Evolutionary conservation across 768 basidiomycete species (phyloP).

Genomic region (Boletellus sp.): DNA sequence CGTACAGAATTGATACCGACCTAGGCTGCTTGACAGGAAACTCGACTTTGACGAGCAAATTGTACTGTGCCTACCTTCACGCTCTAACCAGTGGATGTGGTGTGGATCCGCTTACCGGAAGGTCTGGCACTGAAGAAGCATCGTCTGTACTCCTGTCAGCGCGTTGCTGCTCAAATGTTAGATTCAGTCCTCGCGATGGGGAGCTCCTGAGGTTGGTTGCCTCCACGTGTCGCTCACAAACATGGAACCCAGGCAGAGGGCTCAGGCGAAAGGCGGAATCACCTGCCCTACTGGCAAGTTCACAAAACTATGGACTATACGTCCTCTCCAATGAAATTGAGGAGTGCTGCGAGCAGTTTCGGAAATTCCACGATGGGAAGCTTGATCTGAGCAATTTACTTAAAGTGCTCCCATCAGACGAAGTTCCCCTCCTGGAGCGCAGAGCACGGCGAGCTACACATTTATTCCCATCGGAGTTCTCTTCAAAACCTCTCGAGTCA

Average conservation of each 20-base stretch:
- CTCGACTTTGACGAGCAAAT: conserved; percentile 17
- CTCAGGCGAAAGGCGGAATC: conserved; percentile 37
- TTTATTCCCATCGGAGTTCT: background rate
- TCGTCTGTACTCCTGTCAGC: conserved; percentile 37
- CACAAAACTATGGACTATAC: conserved; percentile 32
- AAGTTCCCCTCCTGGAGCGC: conserved; percentile 10
- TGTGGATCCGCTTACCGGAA: conserved; percentile 40
- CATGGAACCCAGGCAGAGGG: conserved; percentile 34
- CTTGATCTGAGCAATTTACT: background rate
- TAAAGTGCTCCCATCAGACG: conserved; percentile 1
- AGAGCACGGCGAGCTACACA: conserved; percentile 3
- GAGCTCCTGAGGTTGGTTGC: conserved; percentile 32
- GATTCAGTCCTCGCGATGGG: conserved; percentile 24
- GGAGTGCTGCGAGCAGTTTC: conserved; percentile 15
- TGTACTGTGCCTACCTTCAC: conserved; percentile 43
- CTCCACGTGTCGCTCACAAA: conserved; percentile 30
- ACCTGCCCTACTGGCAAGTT: conserved; percentile 15
- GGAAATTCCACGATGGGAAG: conserved; percentile 2
- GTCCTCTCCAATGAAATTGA: conserved; percentile 25
- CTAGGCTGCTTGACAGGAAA: conserved; percentile 24
- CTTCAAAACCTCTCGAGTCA: background rate
- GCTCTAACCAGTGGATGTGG: conserved; percentile 38
- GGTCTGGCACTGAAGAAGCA: conserved; percentile 19
- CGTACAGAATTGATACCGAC: conserved; percentile 26
- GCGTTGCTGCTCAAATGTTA: conserved; percentile 36